These are phyloP conservation scores for Kurtzmaniella cleridarum DNA, from an alignment of 805 yeast species.

Conservation along the genomic window DNA sequence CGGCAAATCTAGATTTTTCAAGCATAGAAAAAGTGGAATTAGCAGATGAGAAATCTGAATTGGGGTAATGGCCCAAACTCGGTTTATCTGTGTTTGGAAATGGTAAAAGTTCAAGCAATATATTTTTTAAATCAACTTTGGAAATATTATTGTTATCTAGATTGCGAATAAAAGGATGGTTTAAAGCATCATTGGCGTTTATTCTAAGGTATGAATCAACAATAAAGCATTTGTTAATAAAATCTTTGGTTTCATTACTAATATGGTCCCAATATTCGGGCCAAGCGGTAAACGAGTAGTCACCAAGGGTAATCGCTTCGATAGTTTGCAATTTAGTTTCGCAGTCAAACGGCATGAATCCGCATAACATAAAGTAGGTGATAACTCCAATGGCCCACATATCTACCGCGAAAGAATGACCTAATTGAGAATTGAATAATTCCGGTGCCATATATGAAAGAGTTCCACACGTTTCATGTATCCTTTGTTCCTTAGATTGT, in stretches of 20 bases:
- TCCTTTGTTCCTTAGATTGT: constrained; percentile 19
- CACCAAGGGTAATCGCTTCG: constrained; percentile 55
- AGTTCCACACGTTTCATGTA: constrained; percentile 58
- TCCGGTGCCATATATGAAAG: constrained; percentile 77
- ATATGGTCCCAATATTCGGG: constrained; percentile 50
- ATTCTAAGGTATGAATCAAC: constrained; percentile 42
- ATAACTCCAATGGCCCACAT: constrained; percentile 76
- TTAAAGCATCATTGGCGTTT: constrained; percentile 38
- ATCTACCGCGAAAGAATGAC: constrained; percentile 60
- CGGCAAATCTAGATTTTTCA: constrained; percentile 10
- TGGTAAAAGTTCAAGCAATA: not conserved
- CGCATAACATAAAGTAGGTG: constrained; percentile 64
- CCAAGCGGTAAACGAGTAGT: constrained; percentile 54
- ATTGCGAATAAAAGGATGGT: constrained; percentile 45
- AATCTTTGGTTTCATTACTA: constrained; percentile 50
- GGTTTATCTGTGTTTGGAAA: not conserved
- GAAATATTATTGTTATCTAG: no score
- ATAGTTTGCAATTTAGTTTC: constrained; percentile 64
- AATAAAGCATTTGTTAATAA: constrained; percentile 49
- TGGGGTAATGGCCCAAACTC: not conserved
- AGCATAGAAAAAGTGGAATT: constrained; percentile 9
- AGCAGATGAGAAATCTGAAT: constrained; percentile 4
- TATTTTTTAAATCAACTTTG: not conserved
- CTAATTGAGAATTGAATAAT: constrained; percentile 41
- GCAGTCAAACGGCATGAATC: constrained; percentile 75